Percentiles rank a stretch among this genome's conserved stretches.
phyloP scores from a whole-genome alignment of 78 protist species.

The Pigoraptor vietnamica region DNA sequence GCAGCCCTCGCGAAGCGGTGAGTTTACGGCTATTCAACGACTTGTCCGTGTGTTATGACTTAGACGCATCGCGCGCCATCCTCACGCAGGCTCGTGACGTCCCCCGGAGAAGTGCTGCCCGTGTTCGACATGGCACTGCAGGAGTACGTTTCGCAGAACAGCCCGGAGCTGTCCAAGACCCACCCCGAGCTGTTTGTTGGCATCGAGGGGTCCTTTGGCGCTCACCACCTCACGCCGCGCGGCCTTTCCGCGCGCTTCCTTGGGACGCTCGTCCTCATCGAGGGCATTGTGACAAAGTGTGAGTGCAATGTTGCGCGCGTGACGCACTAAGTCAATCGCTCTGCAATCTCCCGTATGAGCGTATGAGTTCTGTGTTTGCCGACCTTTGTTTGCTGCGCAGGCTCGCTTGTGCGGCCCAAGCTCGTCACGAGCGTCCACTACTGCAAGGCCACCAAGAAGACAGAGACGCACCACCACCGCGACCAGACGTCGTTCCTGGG shows the following conservation, averaged over 20 bases:
- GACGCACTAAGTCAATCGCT: too few species aligned
- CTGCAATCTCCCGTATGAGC: background rate
- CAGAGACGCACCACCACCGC: constrained; percentile 45
- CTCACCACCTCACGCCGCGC: constrained; percentile 86
- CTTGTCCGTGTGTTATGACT: background rate
- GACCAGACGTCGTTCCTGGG: constrained; percentile 60
- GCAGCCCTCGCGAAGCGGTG: background rate
- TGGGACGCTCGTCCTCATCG: constrained; percentile 76
- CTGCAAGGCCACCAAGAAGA: constrained; percentile 64
- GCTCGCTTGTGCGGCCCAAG: constrained; percentile 65
- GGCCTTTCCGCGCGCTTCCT: constrained; percentile 67
- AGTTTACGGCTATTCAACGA: background rate
- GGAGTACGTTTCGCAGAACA: background rate
- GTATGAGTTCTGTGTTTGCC: too few species aligned
- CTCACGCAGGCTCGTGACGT: background rate
- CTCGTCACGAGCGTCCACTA: constrained; percentile 87
- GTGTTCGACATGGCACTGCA: constrained; percentile 45
- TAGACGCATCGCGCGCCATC: background rate
- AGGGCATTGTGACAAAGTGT: constrained; percentile 96
- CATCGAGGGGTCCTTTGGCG: constrained; percentile 87
- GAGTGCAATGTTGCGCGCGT: background rate
- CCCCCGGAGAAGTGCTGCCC: constrained; percentile 30
- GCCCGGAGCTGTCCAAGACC: background rate
- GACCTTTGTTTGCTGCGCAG: too few species aligned
- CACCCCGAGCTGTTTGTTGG: constrained; percentile 57